Conservation (phyloP, 148 eudicot genomes). For the Rhododendron ovatum region DNA sequence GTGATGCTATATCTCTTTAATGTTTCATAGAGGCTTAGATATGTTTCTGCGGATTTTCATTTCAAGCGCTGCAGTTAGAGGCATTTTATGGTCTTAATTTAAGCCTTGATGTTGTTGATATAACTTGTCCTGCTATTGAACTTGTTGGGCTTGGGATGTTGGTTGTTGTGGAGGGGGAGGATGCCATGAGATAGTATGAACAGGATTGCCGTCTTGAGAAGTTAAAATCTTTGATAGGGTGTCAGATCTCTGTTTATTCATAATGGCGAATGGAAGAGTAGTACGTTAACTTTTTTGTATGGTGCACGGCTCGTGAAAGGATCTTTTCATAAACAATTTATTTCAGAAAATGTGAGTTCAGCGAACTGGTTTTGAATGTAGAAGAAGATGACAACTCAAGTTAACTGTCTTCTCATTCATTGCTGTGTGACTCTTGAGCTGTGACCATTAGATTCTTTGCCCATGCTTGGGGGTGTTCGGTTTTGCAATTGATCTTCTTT, state of each 20-base stretch:
- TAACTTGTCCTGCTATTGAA: background rate
- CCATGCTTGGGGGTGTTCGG: background rate
- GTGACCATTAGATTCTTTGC: background rate
- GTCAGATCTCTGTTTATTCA: background rate
- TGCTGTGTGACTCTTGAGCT: background rate
- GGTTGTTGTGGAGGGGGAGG: background rate
- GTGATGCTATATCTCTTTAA: background rate
- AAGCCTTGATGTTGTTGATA: background rate
- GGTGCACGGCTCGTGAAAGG: background rate
- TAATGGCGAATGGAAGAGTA: background rate
- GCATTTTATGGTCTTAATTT: background rate
- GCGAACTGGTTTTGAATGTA: background rate
- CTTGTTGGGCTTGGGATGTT: background rate
- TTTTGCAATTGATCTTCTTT: background rate
- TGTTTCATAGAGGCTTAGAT: background rate
- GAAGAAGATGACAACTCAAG: background rate
- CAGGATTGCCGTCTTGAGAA: background rate
- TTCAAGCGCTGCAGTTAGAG: background rate
- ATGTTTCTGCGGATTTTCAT: background rate
- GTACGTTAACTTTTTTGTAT: too few relatives aligned
- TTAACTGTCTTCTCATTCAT: background rate
- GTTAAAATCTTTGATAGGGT: background rate
- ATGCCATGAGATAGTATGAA: background rate
- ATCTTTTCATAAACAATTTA: background rate
- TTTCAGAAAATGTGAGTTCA: background rate